phyloP scores from a whole-genome alignment of 2,329 filamentous ascomycete genomes.

The Diaporthe capsici region DNA sequence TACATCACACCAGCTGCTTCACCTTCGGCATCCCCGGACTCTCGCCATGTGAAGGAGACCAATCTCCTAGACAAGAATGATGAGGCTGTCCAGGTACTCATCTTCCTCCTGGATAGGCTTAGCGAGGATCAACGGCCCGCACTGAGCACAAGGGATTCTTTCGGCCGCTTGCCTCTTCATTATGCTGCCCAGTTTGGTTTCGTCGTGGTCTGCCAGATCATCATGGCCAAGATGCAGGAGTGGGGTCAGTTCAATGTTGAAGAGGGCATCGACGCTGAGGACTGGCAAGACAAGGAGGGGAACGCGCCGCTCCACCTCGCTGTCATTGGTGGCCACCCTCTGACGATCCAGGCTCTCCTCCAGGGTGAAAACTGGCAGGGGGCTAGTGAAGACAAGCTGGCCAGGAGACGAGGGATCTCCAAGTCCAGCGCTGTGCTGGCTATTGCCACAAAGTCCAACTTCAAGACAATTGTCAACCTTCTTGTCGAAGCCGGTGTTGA shows the following conservation, averaged over 20 bases:
- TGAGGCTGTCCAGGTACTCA: constrained; percentile 78
- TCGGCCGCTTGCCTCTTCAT: constrained; percentile 88
- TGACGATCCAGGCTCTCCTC: constrained; percentile 86
- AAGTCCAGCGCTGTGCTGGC: constrained; percentile 91
- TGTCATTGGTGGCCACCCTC: constrained; percentile 89
- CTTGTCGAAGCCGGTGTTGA: constrained; percentile 92
- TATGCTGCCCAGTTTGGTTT: constrained; percentile 97
- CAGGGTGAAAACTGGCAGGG: constrained; percentile 85
- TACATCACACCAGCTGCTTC: constrained; percentile 86
- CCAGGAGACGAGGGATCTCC: constrained; percentile 77
- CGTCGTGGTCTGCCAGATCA: constrained; percentile 87
- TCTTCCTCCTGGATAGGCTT: constrained; percentile 76
- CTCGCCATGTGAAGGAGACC: constrained; percentile 73
- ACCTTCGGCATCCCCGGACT: constrained; percentile 72
- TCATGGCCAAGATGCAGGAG: constrained; percentile 89
- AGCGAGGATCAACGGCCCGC: constrained; percentile 76
- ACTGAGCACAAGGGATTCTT: constrained; percentile 79
- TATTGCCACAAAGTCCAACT: constrained; percentile 90
- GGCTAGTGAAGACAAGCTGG: constrained; percentile 71
- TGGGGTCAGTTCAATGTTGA: constrained; percentile 90
- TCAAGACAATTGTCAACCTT: constrained; percentile 85
- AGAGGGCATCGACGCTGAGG: constrained; percentile 86
- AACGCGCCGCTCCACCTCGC: constrained; percentile 92
- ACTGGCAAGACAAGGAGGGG: constrained; percentile 95
- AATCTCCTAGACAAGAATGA: constrained; percentile 76